A percentile compares a stretch with the other conserved stretches of the same genome.
phyloP scores from a whole-genome alignment of 2,329 filamentous ascomycete species.

The Fusarium buxicola region DNA sequence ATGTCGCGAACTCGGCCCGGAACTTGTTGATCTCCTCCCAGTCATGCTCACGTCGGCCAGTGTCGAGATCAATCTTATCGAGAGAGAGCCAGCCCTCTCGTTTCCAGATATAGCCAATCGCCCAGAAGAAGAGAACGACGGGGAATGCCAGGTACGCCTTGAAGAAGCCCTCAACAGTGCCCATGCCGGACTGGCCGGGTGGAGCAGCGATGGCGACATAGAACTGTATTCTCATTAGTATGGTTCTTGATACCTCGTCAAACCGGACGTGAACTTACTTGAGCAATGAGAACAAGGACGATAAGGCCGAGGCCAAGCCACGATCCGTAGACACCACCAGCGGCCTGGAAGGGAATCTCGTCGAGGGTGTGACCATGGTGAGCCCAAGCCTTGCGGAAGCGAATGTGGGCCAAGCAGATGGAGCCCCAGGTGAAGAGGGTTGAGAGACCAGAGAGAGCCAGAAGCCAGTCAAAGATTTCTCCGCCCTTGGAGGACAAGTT shows the following conservation, averaged over 20 bases:
- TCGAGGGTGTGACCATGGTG: conserved; percentile 70
- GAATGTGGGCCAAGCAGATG: conserved; percentile 72
- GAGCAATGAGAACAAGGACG: conserved; percentile 65
- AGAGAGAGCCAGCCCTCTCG: conserved; percentile 68
- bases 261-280: conserved; percentile 52
- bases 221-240: conserved; percentile 52
- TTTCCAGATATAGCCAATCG: conserved; percentile 74
- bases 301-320: conserved; percentile 71
- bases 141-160: conserved; percentile 65
- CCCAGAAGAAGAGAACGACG: conserved; percentile 67
- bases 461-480: conserved; percentile 72
- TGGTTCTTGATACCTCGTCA: neutral
- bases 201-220: conserved; percentile 60
- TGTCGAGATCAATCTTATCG: conserved; percentile 74
- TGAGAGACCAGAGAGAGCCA: conserved; percentile 71
- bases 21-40: conserved; percentile 72
- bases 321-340: conserved; percentile 71
- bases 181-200: conserved; percentile 48
- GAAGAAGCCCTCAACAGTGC: conserved; percentile 65
- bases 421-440: conserved; percentile 75
- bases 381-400: conserved; percentile 72
- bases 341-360: conserved; percentile 74
- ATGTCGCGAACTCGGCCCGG: conserved; percentile 60
- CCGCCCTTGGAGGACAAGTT: conserved; percentile 59
- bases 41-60: conserved; percentile 72